phyloP scores from a whole-genome alignment of 139 green algal genomes.

The Tetraselmis chui region DNA sequence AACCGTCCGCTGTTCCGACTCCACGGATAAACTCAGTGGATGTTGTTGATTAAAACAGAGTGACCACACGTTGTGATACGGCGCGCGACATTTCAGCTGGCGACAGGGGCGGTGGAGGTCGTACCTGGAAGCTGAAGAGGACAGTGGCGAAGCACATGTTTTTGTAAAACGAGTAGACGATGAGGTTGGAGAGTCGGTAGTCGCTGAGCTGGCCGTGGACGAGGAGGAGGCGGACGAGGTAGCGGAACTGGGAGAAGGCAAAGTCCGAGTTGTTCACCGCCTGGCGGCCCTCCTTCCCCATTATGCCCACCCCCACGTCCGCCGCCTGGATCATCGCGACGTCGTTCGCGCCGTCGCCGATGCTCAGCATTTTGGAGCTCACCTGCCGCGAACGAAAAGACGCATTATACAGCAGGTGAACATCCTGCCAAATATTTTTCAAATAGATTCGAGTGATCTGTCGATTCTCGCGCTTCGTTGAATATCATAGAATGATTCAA shows the following conservation, averaged over 20 bases:
- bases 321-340: conserved; percentile 97
- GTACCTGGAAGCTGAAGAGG: conserved; percentile 62
- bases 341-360: conserved; percentile 97
- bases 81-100: too few relatives aligned
- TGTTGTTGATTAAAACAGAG: too few relatives aligned
- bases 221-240: conserved; percentile 50
- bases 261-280: conserved; percentile 89
- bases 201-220: conserved; percentile 72
- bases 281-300: conserved; percentile 86
- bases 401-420: too few relatives aligned
- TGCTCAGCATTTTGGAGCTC: conserved; percentile 79
- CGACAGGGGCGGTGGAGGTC: too few relatives aligned
- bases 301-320: conserved; percentile 94
- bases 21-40: too few relatives aligned
- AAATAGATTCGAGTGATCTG: too few relatives aligned
- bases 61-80: too few relatives aligned
- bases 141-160: conserved; percentile 89
- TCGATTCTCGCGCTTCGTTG: too few relatives aligned
- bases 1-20: too few relatives aligned
- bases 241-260: conserved; percentile 49
- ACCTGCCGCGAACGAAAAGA: neutral
- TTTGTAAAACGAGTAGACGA: conserved; percentile 99
- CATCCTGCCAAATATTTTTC: too few relatives aligned
- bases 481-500: too few relatives aligned
- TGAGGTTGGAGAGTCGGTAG: conserved; percentile 74